Base-by-base conservation (phyloP, 495 filamentous ascomycete species). In the Lentithecium fluviatile region DNA sequence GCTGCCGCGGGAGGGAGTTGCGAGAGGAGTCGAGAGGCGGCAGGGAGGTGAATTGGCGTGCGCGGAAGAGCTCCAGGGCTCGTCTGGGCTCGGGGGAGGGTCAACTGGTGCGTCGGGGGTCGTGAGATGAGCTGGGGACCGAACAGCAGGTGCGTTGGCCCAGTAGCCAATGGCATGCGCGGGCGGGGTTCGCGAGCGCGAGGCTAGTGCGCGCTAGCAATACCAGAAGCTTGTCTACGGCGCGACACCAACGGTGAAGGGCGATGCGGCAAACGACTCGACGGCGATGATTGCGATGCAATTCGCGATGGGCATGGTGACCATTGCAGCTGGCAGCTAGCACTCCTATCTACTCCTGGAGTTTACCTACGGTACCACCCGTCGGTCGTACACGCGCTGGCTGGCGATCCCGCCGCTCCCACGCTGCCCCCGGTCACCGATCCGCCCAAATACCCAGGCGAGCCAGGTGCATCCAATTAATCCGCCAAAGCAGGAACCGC, bases 111-210 rank as follows among this genome's bases (percentile, higher is more conserved):
- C 54, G 6, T 24, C 43, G 21, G 49, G 19, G 38, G 19, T n/a
- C 29, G 23, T 56, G 58, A 25, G 32, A 29, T 51, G 50, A 2
- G 58, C 17, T n/a, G 19, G 52, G 42, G 45, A 37, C 17, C 40
- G 45, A 17, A 21, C 0, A 23, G 10, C 17, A 38, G 15, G 8
- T 37, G 10, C 15, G 49, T 21, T 54, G 51, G 51, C 26, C 26
- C 19, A 17, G 46, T 2, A 48, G 19, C 57, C 56, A 65, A 65
- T 60, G 48, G 56, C 21, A 56, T 21, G 56, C 51, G 26, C 1
- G 11, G 17, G 12, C 17, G 11, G 42, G 38, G 23, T 25, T 32
- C 29, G 10, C 29, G 4, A 32, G 4, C 10, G 29, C 29, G 3
- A 10, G n/a, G n/a, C n/a, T 11, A 12, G 29, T 32, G 45, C 21